Evolutionary conservation across 345 rosid genomes (phyloP).

Genomic region (Toxicodendron radicans): DNA sequence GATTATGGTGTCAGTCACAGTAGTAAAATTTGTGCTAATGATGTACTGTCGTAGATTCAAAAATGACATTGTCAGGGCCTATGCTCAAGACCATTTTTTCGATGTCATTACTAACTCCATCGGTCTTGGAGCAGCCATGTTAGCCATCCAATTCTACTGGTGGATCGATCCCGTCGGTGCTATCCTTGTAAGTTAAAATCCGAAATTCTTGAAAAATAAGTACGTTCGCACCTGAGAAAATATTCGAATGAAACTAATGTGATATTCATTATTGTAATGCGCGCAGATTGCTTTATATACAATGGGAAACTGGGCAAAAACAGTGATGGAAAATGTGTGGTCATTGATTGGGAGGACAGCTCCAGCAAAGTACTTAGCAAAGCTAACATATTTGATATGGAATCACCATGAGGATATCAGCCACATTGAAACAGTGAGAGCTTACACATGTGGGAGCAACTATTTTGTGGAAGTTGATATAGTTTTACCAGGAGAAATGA

Average conservation of each 20-base stretch:
- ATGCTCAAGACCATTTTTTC: conserved; percentile 56
- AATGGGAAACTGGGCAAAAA: conserved; percentile 44
- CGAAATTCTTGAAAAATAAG: no score
- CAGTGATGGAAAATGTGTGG: conserved; percentile 56
- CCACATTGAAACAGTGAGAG: conserved; percentile 49
- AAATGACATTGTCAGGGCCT: conserved; percentile 46
- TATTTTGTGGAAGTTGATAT: conserved; percentile 54
- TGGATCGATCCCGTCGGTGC: conserved; percentile 61
- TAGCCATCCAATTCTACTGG: conserved; percentile 51
- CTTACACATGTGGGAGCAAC: conserved; percentile 40
- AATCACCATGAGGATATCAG: conserved; percentile 46
- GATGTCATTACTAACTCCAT: conserved; percentile 57
- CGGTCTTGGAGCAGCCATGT: conserved; percentile 47
- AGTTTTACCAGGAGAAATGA: conserved; percentile 43
- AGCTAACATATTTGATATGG: conserved; percentile 52
- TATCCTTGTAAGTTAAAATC: conserved; percentile 36
- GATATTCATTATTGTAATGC: not conserved
- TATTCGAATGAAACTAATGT: no score
- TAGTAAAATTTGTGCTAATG: conserved; percentile 39
- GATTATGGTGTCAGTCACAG: conserved; percentile 50
- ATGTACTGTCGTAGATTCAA: conserved; percentile 44
- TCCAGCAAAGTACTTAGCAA: conserved; percentile 47
- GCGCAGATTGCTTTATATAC: conserved; percentile 52
- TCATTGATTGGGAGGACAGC: conserved; percentile 49
- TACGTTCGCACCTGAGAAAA: no score